phyloP scores from a whole-genome alignment of 2,329 filamentous ascomycete genomes.

The Pseudogymnoascus sp. region DNA sequence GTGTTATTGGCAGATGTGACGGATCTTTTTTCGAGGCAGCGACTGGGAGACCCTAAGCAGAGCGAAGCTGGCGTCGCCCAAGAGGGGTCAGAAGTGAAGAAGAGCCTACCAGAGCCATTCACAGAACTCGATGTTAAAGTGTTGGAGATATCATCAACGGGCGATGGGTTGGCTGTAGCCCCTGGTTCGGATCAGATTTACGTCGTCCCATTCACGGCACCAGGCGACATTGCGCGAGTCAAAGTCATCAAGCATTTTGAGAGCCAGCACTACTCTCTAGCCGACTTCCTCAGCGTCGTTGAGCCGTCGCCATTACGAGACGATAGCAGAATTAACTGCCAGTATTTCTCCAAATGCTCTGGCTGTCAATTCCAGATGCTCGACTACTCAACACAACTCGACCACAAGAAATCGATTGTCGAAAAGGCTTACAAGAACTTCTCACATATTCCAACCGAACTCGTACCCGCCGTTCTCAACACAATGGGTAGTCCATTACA shows the following conservation, averaged over 20 bases:
- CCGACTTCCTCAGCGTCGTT: constrained; percentile 74
- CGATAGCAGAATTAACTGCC: constrained; percentile 67
- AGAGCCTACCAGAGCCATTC: constrained; percentile 54
- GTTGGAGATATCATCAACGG: constrained; percentile 75
- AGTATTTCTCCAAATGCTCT: constrained; percentile 79
- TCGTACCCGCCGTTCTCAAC: constrained; percentile 67
- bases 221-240: constrained; percentile 71
- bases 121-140: constrained; percentile 78
- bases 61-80: constrained; percentile 22
- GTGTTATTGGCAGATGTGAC: constrained; percentile 57
- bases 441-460: constrained; percentile 66
- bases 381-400: constrained; percentile 75
- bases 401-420: constrained; percentile 75
- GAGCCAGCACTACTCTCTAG: constrained; percentile 59
- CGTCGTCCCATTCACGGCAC: constrained; percentile 79
- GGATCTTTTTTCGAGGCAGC: constrained; percentile 37
- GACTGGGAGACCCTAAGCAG: constrained; percentile 28
- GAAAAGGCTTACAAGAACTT: constrained; percentile 91
- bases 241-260: constrained; percentile 69
- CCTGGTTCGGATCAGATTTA: constrained; percentile 60
- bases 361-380: constrained; percentile 99
- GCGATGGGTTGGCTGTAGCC: constrained; percentile 76
- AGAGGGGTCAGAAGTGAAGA: constrained; percentile 15
- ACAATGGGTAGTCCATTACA: constrained; percentile 86
- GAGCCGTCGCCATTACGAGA: constrained; percentile 68